phyloP scores from a whole-genome alignment of 345 rosid genomes.

The Excoecaria agallocha region DNA sequence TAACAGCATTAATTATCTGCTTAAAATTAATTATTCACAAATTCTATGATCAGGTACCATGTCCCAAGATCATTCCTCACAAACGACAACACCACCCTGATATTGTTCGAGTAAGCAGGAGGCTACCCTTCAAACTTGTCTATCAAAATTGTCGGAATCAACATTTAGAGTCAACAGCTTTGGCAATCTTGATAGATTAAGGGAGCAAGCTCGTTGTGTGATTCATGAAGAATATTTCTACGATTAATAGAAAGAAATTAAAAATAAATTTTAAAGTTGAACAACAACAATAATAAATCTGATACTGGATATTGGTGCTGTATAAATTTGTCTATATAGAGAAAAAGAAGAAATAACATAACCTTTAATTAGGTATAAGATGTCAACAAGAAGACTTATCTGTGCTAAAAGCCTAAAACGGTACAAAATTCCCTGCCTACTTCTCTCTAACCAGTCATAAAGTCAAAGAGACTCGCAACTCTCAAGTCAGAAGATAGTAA shows the following conservation, averaged over 20 bases:
- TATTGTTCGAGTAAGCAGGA: constrained; percentile 21
- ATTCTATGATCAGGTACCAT: not conserved
- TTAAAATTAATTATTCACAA: not conserved
- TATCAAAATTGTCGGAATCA: constrained; percentile 4
- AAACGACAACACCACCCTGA: not conserved
- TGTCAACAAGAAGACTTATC: not conserved
- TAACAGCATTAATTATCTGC: no score
- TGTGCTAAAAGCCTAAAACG: not conserved
- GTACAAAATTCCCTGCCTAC: not conserved
- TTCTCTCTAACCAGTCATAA: not conserved
- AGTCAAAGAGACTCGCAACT: not conserved
- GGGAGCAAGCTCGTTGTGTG: not conserved
- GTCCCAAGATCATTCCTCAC: constrained; percentile 15
- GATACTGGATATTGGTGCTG: not conserved
- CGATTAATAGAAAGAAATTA: not conserved
- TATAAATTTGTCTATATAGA: not conserved
- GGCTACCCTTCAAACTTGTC: constrained; percentile 13
- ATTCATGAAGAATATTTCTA: no score
- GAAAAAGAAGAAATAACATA: not conserved
- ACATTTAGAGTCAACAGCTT: not conserved
- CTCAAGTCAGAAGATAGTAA: not conserved
- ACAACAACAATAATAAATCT: not conserved
- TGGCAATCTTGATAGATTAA: not conserved
- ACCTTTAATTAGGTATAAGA: not conserved
- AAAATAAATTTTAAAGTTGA: not conserved